phyloP scores from a whole-genome alignment of 1,139 yeast genomes.

The Sugiyamaella paludigena region DNA sequence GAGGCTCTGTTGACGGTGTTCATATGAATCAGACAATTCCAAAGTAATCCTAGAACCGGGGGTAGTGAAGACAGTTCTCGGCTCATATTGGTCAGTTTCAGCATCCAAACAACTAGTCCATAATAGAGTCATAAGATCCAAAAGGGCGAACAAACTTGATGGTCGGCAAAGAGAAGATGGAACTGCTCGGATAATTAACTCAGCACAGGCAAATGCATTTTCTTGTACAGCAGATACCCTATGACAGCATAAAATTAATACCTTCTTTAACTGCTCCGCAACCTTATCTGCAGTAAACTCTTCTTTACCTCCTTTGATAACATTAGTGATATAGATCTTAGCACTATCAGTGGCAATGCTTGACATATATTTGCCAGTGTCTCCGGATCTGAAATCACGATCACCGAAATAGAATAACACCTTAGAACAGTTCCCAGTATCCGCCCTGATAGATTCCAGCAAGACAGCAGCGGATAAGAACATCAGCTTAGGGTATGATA shows the following conservation, averaged over 20 bases:
- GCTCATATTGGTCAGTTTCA: conserved; percentile 83
- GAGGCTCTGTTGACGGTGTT: conserved; percentile 72
- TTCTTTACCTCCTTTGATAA: conserved; percentile 48
- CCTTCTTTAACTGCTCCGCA: conserved; percentile 67
- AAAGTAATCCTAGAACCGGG: conserved; percentile 53
- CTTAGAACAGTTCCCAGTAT: conserved; percentile 77
- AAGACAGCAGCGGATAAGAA: conserved; percentile 80
- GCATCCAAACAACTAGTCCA: conserved; percentile 83
- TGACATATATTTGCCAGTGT: conserved; percentile 68
- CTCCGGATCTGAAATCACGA: conserved; percentile 72
- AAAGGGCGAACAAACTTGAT: conserved; percentile 66
- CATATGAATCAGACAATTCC: conserved; percentile 72
- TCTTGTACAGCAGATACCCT: conserved; percentile 72
- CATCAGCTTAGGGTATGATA: conserved; percentile 80
- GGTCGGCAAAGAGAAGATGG: conserved; percentile 83
- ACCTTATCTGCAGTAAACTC: conserved; percentile 51
- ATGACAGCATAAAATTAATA: conserved; percentile 74
- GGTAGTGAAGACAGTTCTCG: conserved; percentile 68
- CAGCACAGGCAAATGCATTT: conserved; percentile 78
- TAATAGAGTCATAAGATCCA: conserved; percentile 75
- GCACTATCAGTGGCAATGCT: conserved; percentile 61
- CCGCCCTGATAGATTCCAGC: conserved; percentile 75
- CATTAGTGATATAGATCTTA: conserved; percentile 52
- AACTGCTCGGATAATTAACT: conserved; percentile 59
- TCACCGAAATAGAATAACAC: conserved; percentile 77